Base-by-base conservation (phyloP, 1,284 basidiomycete species). In the Volvariella surrecta region DNA sequence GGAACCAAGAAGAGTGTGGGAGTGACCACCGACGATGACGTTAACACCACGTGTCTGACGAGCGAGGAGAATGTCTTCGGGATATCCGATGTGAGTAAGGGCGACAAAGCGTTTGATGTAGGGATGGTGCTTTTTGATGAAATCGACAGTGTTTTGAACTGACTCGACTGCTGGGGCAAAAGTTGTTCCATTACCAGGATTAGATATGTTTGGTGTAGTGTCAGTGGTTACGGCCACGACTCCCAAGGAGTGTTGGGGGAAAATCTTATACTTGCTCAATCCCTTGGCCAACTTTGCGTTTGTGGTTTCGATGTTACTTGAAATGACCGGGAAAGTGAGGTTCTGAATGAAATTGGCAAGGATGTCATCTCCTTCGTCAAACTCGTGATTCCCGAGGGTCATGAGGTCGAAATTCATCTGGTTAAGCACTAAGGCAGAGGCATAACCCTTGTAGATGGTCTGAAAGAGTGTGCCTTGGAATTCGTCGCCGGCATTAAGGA, bases 401-500 rank as follows among this genome's bases (percentile, higher is more conserved):
- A 69, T 59, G 2, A 62, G 63, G 40, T 66, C 63, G 49, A 67
- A 69, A 4, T 59, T 60, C 19, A 68, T 53, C 43, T 67, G 57
- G 47, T 70, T 70, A 42, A 70, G 51, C 1, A 59, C 58, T 18
- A 63, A 50, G 0, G 64, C 58, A 35, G 68, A 70, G 40, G 61
- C 61, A 38, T 64, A 58, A 11, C 64, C 65, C 28, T 64, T 66
- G 49, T 63, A 67, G 42, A 59, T 55, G 24, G 57, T 58, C 51
- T 60, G 67, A 47, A 62, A 66, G 13, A 66, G 53, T 2, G 65
- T 66, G 6, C 63, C 64, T 55, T 63, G 59, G 48, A 69, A 70
- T 49, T 70, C 67, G 47, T 70, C 67, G 4, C 68, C 68, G 32
- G 64, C 60, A 49, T 69, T 66, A 31, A 70, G 48, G 45, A 70